These are phyloP conservation scores for Cymbidium sinense DNA, from an alignment of 106 monocot species.

Conservation along the genomic window DNA sequence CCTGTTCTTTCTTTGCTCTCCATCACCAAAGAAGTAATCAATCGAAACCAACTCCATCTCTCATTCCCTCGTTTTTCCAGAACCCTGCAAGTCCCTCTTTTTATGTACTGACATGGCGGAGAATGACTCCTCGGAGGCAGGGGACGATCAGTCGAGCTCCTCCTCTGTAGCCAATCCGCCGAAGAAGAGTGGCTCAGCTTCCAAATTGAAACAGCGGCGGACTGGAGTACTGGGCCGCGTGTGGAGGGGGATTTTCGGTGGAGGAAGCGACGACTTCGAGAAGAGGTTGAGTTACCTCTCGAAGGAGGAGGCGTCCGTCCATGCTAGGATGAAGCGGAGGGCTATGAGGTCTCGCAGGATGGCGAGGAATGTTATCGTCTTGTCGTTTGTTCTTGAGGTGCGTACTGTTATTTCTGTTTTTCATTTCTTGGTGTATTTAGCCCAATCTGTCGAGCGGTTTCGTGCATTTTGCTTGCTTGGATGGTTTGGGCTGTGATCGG, in stretches of 20 bases:
- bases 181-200: not conserved
- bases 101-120: not conserved
- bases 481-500: not conserved
- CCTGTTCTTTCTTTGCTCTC: no score
- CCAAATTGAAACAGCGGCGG: not conserved
- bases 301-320: conserved; percentile 71
- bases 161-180: not conserved
- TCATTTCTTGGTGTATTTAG: not conserved
- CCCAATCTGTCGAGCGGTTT: not conserved
- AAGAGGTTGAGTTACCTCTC: conserved; percentile 65
- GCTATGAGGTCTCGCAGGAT: conserved; percentile 40
- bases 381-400: conserved; percentile 56
- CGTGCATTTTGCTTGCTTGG: not conserved
- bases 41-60: not conserved
- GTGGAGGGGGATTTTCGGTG: conserved; percentile 51
- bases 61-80: not conserved
- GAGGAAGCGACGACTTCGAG: conserved; percentile 60
- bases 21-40: no score
- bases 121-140: not conserved
- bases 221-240: conserved; percentile 40
- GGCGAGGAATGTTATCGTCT: conserved; percentile 43
- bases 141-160: conserved; percentile 1
- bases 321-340: conserved; percentile 52
- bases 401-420: not conserved
- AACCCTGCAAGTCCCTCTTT: not conserved